These are phyloP conservation scores for Quercus tomentella DNA, from an alignment of 331 rosid genomes.

Conservation along the genomic window DNA sequence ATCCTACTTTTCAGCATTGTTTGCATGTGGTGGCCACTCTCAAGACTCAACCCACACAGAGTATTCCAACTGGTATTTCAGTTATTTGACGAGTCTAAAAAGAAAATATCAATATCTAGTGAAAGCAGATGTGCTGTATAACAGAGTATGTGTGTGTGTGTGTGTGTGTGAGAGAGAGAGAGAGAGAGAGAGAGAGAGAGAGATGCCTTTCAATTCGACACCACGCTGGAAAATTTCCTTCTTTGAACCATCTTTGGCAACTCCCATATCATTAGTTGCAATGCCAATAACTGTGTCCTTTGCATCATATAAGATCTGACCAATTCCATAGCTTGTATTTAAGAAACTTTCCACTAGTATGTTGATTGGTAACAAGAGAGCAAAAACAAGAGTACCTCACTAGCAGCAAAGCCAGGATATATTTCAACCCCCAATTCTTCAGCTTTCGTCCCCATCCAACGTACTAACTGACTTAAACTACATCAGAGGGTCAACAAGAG, in stretches of 20 bases:
- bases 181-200: constrained; percentile 15
- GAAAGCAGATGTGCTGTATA: neutral
- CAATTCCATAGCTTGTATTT: constrained; percentile 4
- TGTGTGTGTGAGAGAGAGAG: neutral
- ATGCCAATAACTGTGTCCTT: constrained; percentile 65
- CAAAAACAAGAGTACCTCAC: constrained; percentile 58
- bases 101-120: neutral
- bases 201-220: constrained; percentile 71
- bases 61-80: neutral
- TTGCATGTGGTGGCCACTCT: neutral
- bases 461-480: constrained; percentile 87
- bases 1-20: neutral
- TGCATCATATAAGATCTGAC: constrained; percentile 74
- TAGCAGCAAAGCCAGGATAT: constrained; percentile 96
- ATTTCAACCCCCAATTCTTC: constrained; percentile 95
- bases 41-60: neutral
- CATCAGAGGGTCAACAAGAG: constrained; percentile 28
- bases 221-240: constrained; percentile 86
- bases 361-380: constrained; percentile 15
- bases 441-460: constrained; percentile 98
- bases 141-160: neutral
- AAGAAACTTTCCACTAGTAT: constrained; percentile 5
- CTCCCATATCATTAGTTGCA: constrained; percentile 95
- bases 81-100: neutral
- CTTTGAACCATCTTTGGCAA: constrained; percentile 85